Evolutionary conservation across 2,329 filamentous ascomycete genomes (phyloP).

Genomic region (Cryphonectria carpinicola): DNA sequence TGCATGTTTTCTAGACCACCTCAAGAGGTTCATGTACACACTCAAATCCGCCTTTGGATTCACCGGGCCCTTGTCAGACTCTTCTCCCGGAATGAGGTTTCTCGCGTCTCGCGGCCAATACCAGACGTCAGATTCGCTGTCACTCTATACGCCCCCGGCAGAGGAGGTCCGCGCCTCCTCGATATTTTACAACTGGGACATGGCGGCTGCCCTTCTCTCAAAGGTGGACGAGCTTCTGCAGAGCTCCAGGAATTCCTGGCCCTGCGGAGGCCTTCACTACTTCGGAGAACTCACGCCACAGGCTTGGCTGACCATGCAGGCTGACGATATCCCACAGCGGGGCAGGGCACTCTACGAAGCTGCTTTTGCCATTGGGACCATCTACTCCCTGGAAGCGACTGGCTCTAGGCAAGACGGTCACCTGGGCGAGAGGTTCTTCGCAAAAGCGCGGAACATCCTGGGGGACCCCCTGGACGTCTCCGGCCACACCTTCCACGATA

Average conservation of each 20-base stretch:
- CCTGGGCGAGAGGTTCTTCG: constrained; percentile 50
- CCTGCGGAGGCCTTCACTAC: constrained; percentile 55
- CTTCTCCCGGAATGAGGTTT: constrained; percentile 39
- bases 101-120: constrained; percentile 49
- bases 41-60: constrained; percentile 39
- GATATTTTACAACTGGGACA: constrained; percentile 26
- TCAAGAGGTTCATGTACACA: constrained; percentile 52
- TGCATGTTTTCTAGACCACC: constrained; percentile 52
- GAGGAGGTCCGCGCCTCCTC: constrained; percentile 4
- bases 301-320: constrained; percentile 23
- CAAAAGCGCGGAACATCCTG: constrained; percentile 47
- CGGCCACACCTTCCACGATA: constrained; percentile 46
- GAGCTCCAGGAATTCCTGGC: constrained; percentile 45
- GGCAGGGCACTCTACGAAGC: constrained; percentile 50
- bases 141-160: constrained; percentile 38
- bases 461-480: constrained; percentile 53
- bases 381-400: constrained; percentile 38
- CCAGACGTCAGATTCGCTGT: constrained; percentile 51
- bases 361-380: constrained; percentile 47
- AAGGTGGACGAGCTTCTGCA: constrained; percentile 50
- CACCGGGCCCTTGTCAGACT: constrained; percentile 24
- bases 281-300: constrained; percentile 38
- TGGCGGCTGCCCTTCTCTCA: constrained; percentile 45
- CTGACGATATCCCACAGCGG: constrained; percentile 31
- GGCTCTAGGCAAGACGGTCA: constrained; percentile 38